Base-by-base conservation (phyloP, 805 yeast genomes). In the Candida xiaguanensis region DNA sequence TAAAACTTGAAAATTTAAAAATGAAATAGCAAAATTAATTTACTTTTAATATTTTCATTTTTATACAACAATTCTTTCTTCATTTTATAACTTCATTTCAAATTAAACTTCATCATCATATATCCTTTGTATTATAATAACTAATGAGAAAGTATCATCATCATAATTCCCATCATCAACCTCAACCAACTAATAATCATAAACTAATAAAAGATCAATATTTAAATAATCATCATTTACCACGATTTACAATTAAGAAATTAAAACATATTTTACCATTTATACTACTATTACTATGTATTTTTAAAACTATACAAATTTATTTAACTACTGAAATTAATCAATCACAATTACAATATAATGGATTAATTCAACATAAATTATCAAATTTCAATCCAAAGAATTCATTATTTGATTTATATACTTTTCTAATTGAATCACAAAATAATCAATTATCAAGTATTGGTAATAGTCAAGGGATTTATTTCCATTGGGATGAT, bases 401-500 rank as follows among this genome's bases (percentile, higher is more conserved):
- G 31, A 34, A 48, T 23, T 29, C 42, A 12, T 40, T 50, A 5
- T 28, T 41, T 14, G 41, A 35, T 11, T 12, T 56, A 6, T 41
- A 48, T n/a, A 35, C 40, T 15, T 41, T 44, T 26, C 20, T 44
- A 25, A 25, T 32, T 23, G 41, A 38, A 18, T 36, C 27, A 14
- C 34, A 38, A 3, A 14, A 28, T 22, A 12, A 19, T 18, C 26
- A 8, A 37, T 19, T 6, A 14, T 12, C 14, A 8, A 30, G 13
- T 8, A 8, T 38, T 3, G 45, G 44, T 3, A 38, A 30, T 19
- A 38, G 30, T 23, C 48, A 48, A 14, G 65, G 63, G 14, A 47
- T 63, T n/a, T 41, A 40, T 41, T 64, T 64, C 48, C 70, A 65
- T 47, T 65, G 70, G 70, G 70, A 65, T 42, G 67, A 65, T 44